These are phyloP conservation scores for Tinospora cordifolia DNA, from an alignment of 164 flowering plant species.

Conservation along the genomic window DNA sequence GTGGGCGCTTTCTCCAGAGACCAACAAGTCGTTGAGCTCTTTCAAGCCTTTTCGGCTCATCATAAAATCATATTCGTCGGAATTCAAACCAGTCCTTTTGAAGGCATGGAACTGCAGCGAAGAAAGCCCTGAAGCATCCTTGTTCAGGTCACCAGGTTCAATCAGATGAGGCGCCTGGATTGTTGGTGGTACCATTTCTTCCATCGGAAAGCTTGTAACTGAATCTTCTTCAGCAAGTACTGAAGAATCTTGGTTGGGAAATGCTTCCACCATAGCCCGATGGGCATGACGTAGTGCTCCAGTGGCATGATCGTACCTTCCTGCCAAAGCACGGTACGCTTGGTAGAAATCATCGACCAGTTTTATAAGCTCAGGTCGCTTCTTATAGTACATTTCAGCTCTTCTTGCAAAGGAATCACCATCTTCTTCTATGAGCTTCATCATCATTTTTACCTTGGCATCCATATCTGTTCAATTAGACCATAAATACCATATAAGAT, in stretches of 20 bases:
- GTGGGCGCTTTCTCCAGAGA: conserved; percentile 20
- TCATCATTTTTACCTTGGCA: conserved; percentile 81
- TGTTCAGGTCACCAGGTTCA: conserved; percentile 45
- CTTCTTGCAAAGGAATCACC: conserved; percentile 98
- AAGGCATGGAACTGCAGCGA: conserved; percentile 24
- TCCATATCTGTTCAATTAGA: conserved; percentile 66
- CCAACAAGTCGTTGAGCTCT: conserved; percentile 51
- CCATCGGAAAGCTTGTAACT: conserved; percentile 36
- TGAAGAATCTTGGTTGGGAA: conserved; percentile 64
- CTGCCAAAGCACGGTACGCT: conserved; percentile 94
- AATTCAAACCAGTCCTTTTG: conserved; percentile 43
- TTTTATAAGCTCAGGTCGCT: conserved; percentile 94
- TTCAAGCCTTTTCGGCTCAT: conserved; percentile 43
- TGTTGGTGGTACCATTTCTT: conserved; percentile 38
- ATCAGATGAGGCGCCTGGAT: conserved; percentile 41
- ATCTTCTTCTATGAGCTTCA: conserved; percentile 95
- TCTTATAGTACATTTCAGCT: conserved; percentile 98
- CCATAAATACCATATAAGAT: not conserved
- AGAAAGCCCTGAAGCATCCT: conserved; percentile 34
- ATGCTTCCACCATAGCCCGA: conserved; percentile 69
- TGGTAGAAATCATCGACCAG: conserved; percentile 89
- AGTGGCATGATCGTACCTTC: conserved; percentile 88
- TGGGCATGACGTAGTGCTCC: conserved; percentile 88
- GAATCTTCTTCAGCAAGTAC: conserved; percentile 51
- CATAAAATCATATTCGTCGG: conserved; percentile 31